Conservation (phyloP, 2,329 filamentous ascomycete genomes). For the Ascochyta pisi region DNA sequence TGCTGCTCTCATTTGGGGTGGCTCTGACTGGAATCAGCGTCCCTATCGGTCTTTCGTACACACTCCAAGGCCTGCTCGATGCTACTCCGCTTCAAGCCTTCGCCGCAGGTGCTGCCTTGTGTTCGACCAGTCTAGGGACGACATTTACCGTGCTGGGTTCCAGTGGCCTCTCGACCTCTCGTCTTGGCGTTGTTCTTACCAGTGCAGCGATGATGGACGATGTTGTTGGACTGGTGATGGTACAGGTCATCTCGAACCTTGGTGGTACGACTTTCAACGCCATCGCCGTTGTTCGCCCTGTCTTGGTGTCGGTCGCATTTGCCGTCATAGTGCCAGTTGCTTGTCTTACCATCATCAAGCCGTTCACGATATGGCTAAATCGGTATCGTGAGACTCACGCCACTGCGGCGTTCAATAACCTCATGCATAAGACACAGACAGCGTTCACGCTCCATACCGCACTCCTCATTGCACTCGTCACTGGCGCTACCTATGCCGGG, state of each 20-base stretch:
- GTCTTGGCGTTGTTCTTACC: conserved; percentile 68
- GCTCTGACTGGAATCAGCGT: conserved; percentile 69
- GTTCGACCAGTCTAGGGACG: conserved; percentile 77
- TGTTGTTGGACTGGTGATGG: conserved; percentile 77
- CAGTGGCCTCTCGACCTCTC: conserved; percentile 61
- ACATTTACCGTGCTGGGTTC: conserved; percentile 71
- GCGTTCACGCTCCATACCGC: conserved; percentile 57
- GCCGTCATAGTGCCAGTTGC: conserved; percentile 56
- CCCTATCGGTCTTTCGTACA: conserved; percentile 72
- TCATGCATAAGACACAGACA: conserved; percentile 43
- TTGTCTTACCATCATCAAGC: conserved; percentile 56
- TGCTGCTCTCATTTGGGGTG: conserved; percentile 66
- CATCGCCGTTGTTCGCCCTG: conserved; percentile 57
- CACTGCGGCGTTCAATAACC: conserved; percentile 22
- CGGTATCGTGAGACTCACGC: conserved; percentile 32
- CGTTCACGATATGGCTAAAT: conserved; percentile 50
- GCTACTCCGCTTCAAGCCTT: conserved; percentile 69
- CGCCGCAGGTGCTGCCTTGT: conserved; percentile 74
- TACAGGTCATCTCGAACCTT: conserved; percentile 75
- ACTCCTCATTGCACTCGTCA: conserved; percentile 59
- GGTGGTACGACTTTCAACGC: conserved; percentile 53
- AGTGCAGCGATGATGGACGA: conserved; percentile 84
- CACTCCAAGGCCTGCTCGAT: conserved; percentile 58
- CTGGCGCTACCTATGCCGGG: conserved; percentile 64
- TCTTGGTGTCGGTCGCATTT: conserved; percentile 62